Percentiles rank a stretch among this genome's conserved stretches.
phyloP scores from a whole-genome alignment of 805 yeast genomes.

The Kazachstania martiniae region DNA sequence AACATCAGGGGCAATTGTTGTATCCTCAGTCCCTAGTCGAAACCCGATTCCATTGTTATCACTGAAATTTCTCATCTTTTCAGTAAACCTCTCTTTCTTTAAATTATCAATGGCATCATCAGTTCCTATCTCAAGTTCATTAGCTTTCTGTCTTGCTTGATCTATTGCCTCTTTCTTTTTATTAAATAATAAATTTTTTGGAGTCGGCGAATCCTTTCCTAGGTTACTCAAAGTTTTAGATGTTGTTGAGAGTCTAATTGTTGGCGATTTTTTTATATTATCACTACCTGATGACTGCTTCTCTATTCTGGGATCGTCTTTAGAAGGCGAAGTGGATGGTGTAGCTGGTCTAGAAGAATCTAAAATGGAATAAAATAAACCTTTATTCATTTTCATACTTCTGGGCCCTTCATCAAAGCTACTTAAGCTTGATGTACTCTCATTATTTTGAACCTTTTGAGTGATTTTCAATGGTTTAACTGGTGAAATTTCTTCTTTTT shows the following conservation, averaged over 20 bases:
- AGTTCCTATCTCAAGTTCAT: too few species aligned
- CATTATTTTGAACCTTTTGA: conserved; percentile 28
- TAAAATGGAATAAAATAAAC: not conserved
- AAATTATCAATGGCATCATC: too few species aligned
- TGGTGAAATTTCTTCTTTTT: conserved; percentile 28
- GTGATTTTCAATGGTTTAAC: conserved; percentile 65
- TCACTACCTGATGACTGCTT: too few species aligned
- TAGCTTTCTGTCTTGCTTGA: too few species aligned
- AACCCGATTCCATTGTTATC: conserved; percentile 12
- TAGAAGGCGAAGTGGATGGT: not conserved
- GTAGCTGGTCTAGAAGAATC: not conserved
- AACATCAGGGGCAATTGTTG: too few species aligned
- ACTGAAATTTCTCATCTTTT: conserved; percentile 12
- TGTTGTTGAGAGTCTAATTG: not conserved
- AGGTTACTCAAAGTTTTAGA: not conserved
- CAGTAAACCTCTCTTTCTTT: conserved; percentile 9
- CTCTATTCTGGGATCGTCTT: not conserved
- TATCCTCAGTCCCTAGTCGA: conserved; percentile 3
- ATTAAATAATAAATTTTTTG: not conserved
- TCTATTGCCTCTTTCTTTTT: too few species aligned
- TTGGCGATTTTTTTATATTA: too few species aligned
- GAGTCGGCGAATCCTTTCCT: not conserved
- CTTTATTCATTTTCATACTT: conserved; percentile 11
- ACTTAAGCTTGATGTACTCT: too few species aligned
- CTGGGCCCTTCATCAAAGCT: not conserved